phyloP scores from a whole-genome alignment of 1,284 basidiomycete genomes.

The Cryptococcus sp. region DNA sequence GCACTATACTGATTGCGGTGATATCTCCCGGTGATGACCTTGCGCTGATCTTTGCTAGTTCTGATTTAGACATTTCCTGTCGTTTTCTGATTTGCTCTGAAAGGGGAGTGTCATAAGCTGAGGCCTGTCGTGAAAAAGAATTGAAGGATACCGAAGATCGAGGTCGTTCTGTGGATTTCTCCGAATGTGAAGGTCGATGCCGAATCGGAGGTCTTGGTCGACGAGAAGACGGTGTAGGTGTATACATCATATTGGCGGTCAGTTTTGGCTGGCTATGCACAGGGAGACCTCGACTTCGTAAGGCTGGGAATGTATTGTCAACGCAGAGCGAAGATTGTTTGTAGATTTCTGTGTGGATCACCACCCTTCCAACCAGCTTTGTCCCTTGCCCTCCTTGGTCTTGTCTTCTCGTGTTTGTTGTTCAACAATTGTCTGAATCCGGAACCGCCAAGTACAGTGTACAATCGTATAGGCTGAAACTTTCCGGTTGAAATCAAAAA shows the following conservation, averaged over 20 bases:
- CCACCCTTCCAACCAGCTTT: too few relatives aligned
- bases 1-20: conserved; percentile 4
- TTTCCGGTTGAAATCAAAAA: too few relatives aligned
- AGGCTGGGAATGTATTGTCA: neutral
- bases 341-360: neutral
- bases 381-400: too few relatives aligned
- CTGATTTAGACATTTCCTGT: neutral
- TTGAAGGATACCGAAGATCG: neutral
- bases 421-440: neutral
- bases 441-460: neutral
- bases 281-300: neutral
- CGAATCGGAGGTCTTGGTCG: conserved; percentile 22
- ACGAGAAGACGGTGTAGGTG: conserved; percentile 21
- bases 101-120: conserved; percentile 5
- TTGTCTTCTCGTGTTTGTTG: too few relatives aligned
- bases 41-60: neutral
- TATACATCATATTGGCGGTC: conserved; percentile 24
- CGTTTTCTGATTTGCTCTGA: conserved; percentile 3
- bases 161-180: neutral
- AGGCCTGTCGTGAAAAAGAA: neutral
- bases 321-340: neutral
- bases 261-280: neutral
- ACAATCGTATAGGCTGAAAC: neutral
- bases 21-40: conserved; percentile 10
- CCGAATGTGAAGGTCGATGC: neutral